Evolutionary conservation across 2,329 filamentous ascomycete genomes (phyloP), one percentile per base, ranked within the genome.

Genomic region (Exophiala aquamarina): DNA sequence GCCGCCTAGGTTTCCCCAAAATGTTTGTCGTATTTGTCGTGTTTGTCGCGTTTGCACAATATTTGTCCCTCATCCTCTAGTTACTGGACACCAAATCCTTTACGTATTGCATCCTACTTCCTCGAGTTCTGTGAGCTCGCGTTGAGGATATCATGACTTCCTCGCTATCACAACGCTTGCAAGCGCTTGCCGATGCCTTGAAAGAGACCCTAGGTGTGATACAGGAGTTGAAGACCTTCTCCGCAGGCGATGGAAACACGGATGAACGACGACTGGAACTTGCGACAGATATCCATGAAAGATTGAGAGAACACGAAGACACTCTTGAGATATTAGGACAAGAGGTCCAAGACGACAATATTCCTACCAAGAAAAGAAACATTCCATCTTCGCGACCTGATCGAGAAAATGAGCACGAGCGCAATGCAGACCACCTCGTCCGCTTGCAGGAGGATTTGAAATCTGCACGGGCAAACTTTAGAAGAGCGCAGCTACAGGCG

Each of bases 261-360:
- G 77, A 81, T 54, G 74, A 76, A 4, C 39, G 42, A 31, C 81
- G 85, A 46, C 66, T 84, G 15, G 90, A 95, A 68, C 78, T 96
- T 26, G 81, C 82, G 55, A 76, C 81, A 17, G 90, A 96, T 65
- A 95, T 96, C 54, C 83, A 86, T 57, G 83, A 88, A 61, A 79
- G 79, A 14, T 69, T 96, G 51, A 85, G 88, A 58, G 84, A 87
- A 47, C 81, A 87, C 40, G 84, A 94, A 59, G 89, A 94, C 54
- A 89, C 95, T 49, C 79, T 93, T 55, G 91, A 95, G 66, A 68
- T 93, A 14, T 64, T 96, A 26, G 75, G 75, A 38, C 89, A 93
- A 63, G 90, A 95, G 61, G 77, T 89, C 20, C 79, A 86, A 52
- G 89, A 89, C 21, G 57, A 55, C 20, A 14, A 40, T 7, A 28